Percentiles rank a stretch among this genome's conserved stretches.
Evolutionary conservation across 2,329 filamentous ascomycete genomes (phyloP).

Genomic region (Aspergillus tamarii): DNA sequence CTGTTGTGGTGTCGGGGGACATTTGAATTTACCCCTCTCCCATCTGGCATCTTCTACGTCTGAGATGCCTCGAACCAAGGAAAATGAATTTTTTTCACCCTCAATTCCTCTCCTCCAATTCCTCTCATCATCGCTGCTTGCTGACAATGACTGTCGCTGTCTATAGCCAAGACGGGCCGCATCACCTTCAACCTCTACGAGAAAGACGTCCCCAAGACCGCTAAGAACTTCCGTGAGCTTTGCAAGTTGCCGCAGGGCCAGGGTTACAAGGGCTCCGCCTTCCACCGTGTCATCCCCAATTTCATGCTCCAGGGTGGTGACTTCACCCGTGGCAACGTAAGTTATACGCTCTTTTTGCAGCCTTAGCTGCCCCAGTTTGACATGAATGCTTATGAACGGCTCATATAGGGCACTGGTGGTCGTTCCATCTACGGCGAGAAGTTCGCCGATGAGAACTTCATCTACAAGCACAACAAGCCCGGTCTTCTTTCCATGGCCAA

Average conservation of each 20-base stretch:
- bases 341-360: conserved; percentile 40
- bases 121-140: conserved; percentile 13
- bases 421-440: conserved; percentile 95
- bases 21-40: conserved; percentile 17
- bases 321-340: conserved; percentile 89
- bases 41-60: background rate
- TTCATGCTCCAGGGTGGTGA: conserved; percentile 98
- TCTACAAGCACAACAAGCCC: conserved; percentile 70
- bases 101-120: background rate
- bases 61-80: background rate
- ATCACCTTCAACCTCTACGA: conserved; percentile 91
- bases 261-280: conserved; percentile 79
- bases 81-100: background rate
- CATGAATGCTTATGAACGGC: conserved; percentile 16
- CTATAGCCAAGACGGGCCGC: conserved; percentile 70
- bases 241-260: conserved; percentile 80
- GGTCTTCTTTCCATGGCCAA: conserved; percentile 95
- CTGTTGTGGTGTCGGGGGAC: conserved; percentile 16
- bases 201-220: conserved; percentile 84
- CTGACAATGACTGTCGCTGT: conserved; percentile 27
- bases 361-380: background rate
- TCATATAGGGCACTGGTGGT: conserved; percentile 78
- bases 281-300: conserved; percentile 90
- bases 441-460: conserved; percentile 93
- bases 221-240: conserved; percentile 81